Percentiles rank a stretch among this genome's conserved stretches.
Conservation (phyloP, 805 yeast species). For the Ascoidea asiatica region DNA sequence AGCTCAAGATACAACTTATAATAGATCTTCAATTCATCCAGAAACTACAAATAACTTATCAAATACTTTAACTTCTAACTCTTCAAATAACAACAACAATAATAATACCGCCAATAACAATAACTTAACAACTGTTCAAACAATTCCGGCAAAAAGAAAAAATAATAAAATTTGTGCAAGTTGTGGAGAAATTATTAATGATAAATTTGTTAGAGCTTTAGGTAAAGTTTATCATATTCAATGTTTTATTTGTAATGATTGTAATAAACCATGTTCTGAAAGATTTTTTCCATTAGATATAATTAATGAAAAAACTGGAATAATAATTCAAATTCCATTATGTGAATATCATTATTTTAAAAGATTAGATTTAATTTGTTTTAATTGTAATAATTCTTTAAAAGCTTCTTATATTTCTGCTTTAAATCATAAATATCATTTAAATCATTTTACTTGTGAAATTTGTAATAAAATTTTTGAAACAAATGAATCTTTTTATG, state of each 20-base stretch:
- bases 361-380: conserved; percentile 75
- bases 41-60: background rate
- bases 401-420: conserved; percentile 93
- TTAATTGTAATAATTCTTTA: conserved; percentile 71
- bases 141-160: background rate
- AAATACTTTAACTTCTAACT: background rate
- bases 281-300: conserved; percentile 78
- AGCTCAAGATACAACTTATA: background rate
- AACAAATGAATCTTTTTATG: conserved; percentile 83
- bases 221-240: conserved; percentile 70
- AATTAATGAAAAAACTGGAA: conserved; percentile 17
- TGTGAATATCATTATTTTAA: conserved; percentile 91
- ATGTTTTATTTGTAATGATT: conserved; percentile 79
- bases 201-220: conserved; percentile 82
- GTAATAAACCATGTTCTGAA: conserved; percentile 68
- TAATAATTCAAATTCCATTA: conserved; percentile 33
- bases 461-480: conserved; percentile 81
- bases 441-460: conserved; percentile 89
- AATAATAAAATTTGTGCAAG: conserved; percentile 29
- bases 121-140: background rate
- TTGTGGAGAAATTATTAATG: conserved; percentile 39
- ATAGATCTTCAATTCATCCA: background rate
- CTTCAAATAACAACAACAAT: background rate
- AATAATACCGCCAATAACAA: background rate
- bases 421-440: conserved; percentile 79